Conservation (phyloP, 495 filamentous ascomycete genomes). For the Endocarpon pusillum region DNA sequence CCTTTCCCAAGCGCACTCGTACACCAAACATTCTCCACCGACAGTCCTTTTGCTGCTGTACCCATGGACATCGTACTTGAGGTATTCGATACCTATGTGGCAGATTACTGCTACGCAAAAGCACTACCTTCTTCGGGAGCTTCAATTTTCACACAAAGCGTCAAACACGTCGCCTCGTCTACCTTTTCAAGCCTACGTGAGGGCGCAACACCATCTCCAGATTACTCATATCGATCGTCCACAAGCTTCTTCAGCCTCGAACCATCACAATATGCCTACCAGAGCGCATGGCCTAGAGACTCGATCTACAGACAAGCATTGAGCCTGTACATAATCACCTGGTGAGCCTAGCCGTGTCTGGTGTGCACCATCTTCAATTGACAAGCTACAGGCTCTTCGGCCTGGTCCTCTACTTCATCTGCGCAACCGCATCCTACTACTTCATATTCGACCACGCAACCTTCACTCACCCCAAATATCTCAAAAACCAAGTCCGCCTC, state of each 20-base stretch:
- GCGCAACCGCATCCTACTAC: slow-evolving; percentile 66
- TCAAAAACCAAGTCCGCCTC: slow-evolving; percentile 78
- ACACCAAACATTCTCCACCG: neutral
- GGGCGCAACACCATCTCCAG: slow-evolving; percentile 24
- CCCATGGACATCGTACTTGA: slow-evolving; percentile 87
- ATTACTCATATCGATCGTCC: slow-evolving; percentile 56
- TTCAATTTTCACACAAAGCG: slow-evolving; percentile 25
- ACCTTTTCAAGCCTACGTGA: slow-evolving; percentile 22
- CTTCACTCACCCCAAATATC: slow-evolving; percentile 81
- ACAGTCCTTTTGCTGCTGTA: slow-evolving; percentile 1
- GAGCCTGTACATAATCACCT: slow-evolving; percentile 69
- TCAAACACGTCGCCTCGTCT: slow-evolving; percentile 16
- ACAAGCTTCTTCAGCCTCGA: slow-evolving; percentile 51
- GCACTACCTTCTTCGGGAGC: slow-evolving; percentile 42
- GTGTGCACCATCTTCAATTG: neutral
- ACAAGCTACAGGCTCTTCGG: slow-evolving; percentile 57
- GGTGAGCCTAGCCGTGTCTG: slow-evolving; percentile 33
- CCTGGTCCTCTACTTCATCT: slow-evolving; percentile 65
- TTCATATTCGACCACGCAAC: slow-evolving; percentile 91
- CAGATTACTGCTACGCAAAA: slow-evolving; percentile 64
- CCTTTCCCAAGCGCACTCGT: too few relatives aligned
- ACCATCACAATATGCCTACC: slow-evolving; percentile 62
- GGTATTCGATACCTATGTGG: slow-evolving; percentile 64
- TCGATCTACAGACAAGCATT: slow-evolving; percentile 62
- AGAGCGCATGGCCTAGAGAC: slow-evolving; percentile 64